phyloP scores from a whole-genome alignment of 768 basidiomycete genomes.

The Hemileccinum rubropunctum region DNA sequence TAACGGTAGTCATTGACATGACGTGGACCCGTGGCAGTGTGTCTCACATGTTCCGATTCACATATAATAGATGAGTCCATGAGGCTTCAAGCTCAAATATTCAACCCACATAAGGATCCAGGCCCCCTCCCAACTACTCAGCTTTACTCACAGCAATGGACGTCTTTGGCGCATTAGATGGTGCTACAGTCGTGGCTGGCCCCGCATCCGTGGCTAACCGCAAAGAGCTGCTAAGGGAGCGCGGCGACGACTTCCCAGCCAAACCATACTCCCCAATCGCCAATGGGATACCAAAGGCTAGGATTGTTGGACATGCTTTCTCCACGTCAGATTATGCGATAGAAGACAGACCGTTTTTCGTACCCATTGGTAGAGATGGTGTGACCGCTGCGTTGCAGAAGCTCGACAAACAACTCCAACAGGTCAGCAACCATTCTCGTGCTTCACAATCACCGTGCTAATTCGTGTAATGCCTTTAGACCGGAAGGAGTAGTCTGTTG shows the following conservation, averaged over 20 bases:
- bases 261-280: constrained; percentile 15
- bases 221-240: constrained; percentile 22
- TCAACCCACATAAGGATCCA: not conserved
- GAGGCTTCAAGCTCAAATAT: not conserved
- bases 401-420: constrained; percentile 59
- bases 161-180: constrained; percentile 38
- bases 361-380: constrained; percentile 65
- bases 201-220: constrained; percentile 23
- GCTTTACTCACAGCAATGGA: constrained; percentile 16
- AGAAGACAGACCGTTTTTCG: constrained; percentile 66
- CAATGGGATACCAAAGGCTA: constrained; percentile 12
- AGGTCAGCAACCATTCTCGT: constrained; percentile 20
- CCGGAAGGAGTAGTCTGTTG: constrained; percentile 53
- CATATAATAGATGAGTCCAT: not conserved
- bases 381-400: constrained; percentile 66
- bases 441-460: not conserved
- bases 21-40: not conserved
- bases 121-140: not conserved
- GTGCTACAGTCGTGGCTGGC: constrained; percentile 46
- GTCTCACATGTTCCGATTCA: not conserved
- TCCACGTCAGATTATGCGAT: constrained; percentile 48
- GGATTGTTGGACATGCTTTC: constrained; percentile 36
- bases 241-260: constrained; percentile 17
- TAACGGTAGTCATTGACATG: no score
- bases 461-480: constrained; percentile 34